phyloP scores from a whole-genome alignment of 306 rosid species.

The Malus fusca region DNA sequence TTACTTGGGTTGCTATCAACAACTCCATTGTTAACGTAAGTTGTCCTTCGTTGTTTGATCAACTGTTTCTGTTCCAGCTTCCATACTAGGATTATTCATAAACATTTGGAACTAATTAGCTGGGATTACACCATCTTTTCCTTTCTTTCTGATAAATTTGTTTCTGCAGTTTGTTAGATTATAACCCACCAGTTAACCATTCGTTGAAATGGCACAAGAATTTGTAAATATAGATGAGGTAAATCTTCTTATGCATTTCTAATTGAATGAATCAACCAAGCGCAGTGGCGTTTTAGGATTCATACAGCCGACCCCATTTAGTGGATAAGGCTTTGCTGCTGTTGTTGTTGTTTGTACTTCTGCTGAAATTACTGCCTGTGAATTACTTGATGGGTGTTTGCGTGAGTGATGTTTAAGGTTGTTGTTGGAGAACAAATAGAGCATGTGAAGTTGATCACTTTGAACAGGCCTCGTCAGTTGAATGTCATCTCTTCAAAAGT shows the following conservation, averaged over 20 bases:
- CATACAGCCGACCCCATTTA: no score
- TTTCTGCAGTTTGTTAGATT: constrained; percentile 14
- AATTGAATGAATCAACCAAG: background rate
- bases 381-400: constrained; percentile 4
- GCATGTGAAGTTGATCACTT: constrained; percentile 63
- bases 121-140: background rate
- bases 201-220: constrained; percentile 43
- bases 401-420: constrained; percentile 39
- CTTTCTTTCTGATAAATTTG: background rate
- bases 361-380: background rate
- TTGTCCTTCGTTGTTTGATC: background rate
- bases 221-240: constrained; percentile 40
- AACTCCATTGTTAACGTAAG: background rate
- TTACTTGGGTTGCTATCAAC: background rate
- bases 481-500: constrained; percentile 79
- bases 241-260: constrained; percentile 1
- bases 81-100: no score
- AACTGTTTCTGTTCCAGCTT: background rate
- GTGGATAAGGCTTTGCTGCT: no score
- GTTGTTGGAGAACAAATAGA: constrained; percentile 73
- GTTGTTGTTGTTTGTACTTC: no score
- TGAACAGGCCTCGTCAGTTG: constrained; percentile 73
- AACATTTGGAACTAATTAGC: no score
- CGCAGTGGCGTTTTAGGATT: no score
- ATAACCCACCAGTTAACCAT: background rate